A percentile compares a stretch with the other conserved stretches of the same genome.
These are phyloP conservation scores for Allium cepa DNA, from an alignment of 106 monocot species.

Conservation along the genomic window DNA sequence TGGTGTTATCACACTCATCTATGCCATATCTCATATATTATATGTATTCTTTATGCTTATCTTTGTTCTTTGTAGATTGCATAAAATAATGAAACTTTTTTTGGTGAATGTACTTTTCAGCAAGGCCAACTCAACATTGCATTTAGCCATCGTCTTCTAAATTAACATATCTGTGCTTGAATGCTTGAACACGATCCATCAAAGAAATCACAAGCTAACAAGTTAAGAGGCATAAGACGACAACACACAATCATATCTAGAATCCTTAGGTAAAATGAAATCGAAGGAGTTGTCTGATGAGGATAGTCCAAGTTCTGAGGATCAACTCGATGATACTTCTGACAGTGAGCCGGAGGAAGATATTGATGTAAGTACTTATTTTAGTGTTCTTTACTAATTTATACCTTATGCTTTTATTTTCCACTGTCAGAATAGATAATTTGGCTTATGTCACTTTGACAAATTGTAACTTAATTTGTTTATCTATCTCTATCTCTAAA, in stretches of 20 bases:
- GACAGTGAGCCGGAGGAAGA: slow-evolving; percentile 21
- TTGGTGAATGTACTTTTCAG: no score
- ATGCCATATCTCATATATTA: no score
- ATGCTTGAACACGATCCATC: no score
- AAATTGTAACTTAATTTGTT: not conserved
- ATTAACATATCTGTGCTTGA: no score
- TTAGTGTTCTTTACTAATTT: not conserved
- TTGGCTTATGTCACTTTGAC: no score
- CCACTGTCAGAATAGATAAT: not conserved
- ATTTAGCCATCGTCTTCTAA: no score
- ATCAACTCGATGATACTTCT: slow-evolving; percentile 4
- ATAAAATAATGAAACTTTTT: no score
- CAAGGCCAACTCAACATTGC: no score
- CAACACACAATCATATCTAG: not conserved
- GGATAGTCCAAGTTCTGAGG: not conserved
- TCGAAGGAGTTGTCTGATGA: not conserved
- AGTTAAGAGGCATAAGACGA: not conserved
- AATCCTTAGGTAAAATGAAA: not conserved
- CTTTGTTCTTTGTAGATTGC: no score
- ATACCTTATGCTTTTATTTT: not conserved
- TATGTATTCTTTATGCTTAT: no score
- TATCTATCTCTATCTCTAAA: not conserved
- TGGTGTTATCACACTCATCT: no score
- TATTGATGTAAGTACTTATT: slow-evolving; percentile 28
- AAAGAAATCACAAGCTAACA: not conserved